A percentile compares a stretch with the other conserved stretches of the same genome.
Evolutionary conservation across 805 yeast genomes (phyloP).

Genomic region (Ogataea nitratoaversa): DNA sequence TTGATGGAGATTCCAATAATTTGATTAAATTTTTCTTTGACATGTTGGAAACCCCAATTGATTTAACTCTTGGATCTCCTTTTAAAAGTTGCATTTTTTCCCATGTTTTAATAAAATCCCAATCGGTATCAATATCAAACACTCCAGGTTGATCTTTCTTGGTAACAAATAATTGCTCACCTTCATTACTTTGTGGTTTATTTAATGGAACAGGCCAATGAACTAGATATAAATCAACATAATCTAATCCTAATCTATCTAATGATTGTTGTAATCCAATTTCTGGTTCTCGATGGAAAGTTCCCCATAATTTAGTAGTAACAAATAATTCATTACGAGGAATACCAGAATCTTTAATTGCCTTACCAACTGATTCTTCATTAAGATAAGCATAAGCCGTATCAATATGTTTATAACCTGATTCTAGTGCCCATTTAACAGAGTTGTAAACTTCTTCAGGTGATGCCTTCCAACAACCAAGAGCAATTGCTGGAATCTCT

Average conservation of each 20-base stretch:
- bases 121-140: slow-evolving; percentile 23
- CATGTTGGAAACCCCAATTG: slow-evolving; percentile 78
- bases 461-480: slow-evolving; percentile 69
- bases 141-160: slow-evolving; percentile 21
- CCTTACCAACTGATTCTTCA: slow-evolving; percentile 58
- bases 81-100: slow-evolving; percentile 52
- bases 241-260: slow-evolving; percentile 48
- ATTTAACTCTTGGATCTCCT: slow-evolving; percentile 38
- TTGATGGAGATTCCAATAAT: slow-evolving; percentile 44
- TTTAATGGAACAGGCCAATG: slow-evolving; percentile 76
- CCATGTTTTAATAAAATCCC: slow-evolving; percentile 55
- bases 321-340: slow-evolving; percentile 49
- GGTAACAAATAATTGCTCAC: slow-evolving; percentile 22
- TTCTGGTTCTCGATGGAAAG: slow-evolving; percentile 35
- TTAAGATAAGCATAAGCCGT: slow-evolving; percentile 68
- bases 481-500: slow-evolving; percentile 62
- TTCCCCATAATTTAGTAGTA: slow-evolving; percentile 61
- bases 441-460: slow-evolving; percentile 53
- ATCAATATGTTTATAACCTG: slow-evolving; percentile 76
- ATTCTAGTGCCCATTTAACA: slow-evolving; percentile 54
- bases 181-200: slow-evolving; percentile 30
- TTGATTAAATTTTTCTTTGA: slow-evolving; percentile 47
- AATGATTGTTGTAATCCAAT: slow-evolving; percentile 49
- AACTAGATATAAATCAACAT: slow-evolving; percentile 68
- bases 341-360: slow-evolving; percentile 42